Conservation (phyloP, 2,329 filamentous ascomycete genomes). For the Penicillium sp. region DNA sequence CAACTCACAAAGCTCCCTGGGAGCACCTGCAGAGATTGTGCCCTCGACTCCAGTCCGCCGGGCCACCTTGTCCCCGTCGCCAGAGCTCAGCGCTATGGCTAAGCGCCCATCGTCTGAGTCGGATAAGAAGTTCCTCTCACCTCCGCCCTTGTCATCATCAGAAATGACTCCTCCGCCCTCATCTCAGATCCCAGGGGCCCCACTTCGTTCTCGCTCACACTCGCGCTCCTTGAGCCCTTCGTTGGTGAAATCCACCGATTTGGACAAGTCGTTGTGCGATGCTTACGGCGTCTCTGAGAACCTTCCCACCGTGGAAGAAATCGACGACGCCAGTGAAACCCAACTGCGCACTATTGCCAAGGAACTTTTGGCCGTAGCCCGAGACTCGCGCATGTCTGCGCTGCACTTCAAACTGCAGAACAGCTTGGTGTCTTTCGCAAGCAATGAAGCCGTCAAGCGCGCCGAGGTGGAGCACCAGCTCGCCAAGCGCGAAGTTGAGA, state of each 20-base stretch:
- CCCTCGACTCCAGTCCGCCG: conserved; percentile 38
- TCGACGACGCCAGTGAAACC: conserved; percentile 52
- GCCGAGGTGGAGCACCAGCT: conserved; percentile 90
- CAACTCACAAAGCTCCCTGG: conserved; percentile 39
- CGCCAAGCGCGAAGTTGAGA: conserved; percentile 82
- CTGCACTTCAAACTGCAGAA: conserved; percentile 91
- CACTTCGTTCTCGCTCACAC: conserved; percentile 44
- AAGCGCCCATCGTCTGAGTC: conserved; percentile 36
- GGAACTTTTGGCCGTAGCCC: conserved; percentile 55
- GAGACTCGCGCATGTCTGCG: conserved; percentile 74
- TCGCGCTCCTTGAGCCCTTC: conserved; percentile 33
- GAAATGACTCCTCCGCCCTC: conserved; percentile 64
- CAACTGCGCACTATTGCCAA: conserved; percentile 57
- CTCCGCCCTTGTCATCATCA: conserved; percentile 49
- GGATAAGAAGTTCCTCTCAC: conserved; percentile 41
- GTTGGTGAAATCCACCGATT: conserved; percentile 50
- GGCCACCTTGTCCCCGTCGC: conserved; percentile 38
- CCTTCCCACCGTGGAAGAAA: conserved; percentile 51
- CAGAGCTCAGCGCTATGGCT: conserved; percentile 33
- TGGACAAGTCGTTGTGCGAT: conserved; percentile 44
- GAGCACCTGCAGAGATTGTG: conserved; percentile 41
- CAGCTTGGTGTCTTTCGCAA: conserved; percentile 79
- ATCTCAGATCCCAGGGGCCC: conserved; percentile 53
- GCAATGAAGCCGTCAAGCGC: conserved; percentile 78
- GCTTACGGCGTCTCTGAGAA: conserved; percentile 47